Evolutionary conservation across 768 basidiomycete genomes (phyloP).

Genomic region (Mycena amicta): DNA sequence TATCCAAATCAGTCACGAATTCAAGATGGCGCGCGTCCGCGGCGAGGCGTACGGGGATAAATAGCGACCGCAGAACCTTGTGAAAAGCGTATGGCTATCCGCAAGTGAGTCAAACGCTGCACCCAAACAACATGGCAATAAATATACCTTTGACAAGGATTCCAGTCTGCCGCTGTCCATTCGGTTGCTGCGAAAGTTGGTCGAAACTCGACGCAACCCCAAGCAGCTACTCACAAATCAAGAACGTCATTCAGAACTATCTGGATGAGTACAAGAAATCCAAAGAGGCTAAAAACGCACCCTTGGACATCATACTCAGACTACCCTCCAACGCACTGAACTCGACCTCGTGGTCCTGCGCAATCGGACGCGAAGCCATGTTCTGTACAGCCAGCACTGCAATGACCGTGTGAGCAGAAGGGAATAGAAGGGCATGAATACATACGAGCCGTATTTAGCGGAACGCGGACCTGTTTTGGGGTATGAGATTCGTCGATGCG

Average conservation of each 20-base stretch:
- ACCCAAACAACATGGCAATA: background rate
- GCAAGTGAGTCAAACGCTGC: background rate
- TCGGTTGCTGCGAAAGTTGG: slow-evolving; percentile 45
- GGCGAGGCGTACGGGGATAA: slow-evolving; percentile 57
- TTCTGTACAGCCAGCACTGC: slow-evolving; percentile 74
- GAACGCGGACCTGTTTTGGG: slow-evolving; percentile 55
- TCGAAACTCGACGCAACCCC: background rate
- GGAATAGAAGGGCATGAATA: slow-evolving; percentile 7
- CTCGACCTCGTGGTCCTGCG: slow-evolving; percentile 67
- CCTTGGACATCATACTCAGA: slow-evolving; percentile 74
- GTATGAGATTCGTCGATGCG: slow-evolving; percentile 21
- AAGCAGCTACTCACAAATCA: slow-evolving; percentile 46
- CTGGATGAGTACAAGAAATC: background rate
- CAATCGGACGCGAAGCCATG: slow-evolving; percentile 63
- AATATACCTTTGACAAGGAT: slow-evolving; percentile 43
- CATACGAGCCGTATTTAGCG: slow-evolving; percentile 61
- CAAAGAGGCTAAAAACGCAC: slow-evolving; percentile 28
- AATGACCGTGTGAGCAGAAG: background rate
- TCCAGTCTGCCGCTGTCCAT: slow-evolving; percentile 75
- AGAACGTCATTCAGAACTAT: slow-evolving; percentile 66
- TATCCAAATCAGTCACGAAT: slow-evolving; percentile 59
- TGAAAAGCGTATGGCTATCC: slow-evolving; percentile 60
- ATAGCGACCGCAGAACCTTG: slow-evolving; percentile 59
- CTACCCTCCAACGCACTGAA: slow-evolving; percentile 72
- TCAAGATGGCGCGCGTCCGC: slow-evolving; percentile 61